These are phyloP conservation scores for Zasmidium citrigriseum DNA, from an alignment of 2,329 filamentous ascomycete species.

Conservation along the genomic window DNA sequence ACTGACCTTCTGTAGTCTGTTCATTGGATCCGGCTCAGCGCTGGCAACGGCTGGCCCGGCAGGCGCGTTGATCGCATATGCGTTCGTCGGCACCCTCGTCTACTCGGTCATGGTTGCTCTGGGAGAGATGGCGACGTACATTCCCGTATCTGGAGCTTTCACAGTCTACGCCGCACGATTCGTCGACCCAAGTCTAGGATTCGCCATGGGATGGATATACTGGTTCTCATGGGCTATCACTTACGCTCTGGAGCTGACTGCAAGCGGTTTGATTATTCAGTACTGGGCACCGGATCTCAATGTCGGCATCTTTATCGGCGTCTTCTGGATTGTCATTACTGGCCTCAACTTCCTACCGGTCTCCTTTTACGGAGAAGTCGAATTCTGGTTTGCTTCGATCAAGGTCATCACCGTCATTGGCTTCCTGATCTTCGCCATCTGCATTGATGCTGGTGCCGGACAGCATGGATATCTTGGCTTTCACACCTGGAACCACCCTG, in stretches of 20 bases:
- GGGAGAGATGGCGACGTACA: constrained; percentile 62
- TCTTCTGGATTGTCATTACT: constrained; percentile 41
- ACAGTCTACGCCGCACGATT: constrained; percentile 51
- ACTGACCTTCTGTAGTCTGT: too few relatives aligned
- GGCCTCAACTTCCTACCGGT: constrained; percentile 53
- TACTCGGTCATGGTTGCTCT: constrained; percentile 50
- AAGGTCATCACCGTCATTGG: constrained; percentile 56
- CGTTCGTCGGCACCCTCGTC: constrained; percentile 48
- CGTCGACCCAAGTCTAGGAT: constrained; percentile 48
- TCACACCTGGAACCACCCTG: constrained; percentile 46
- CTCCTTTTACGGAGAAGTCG: constrained; percentile 54
- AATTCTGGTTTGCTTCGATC: constrained; percentile 56
- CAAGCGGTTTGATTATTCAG: constrained; percentile 40
- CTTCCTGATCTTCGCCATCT: constrained; percentile 43
- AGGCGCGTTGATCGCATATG: constrained; percentile 47
- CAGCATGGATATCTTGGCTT: constrained; percentile 62
- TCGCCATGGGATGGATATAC: constrained; percentile 52
- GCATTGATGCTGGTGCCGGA: constrained; percentile 44
- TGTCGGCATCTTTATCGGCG: constrained; percentile 40
- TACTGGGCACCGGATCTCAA: constrained; percentile 45
- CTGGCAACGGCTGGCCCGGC: constrained; percentile 43
- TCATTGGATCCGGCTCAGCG: constrained; percentile 43
- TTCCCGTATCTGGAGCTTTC: constrained; percentile 59
- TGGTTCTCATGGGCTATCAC: constrained; percentile 46
- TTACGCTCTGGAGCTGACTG: constrained; percentile 41